Percentiles rank a stretch among this genome's conserved stretches.
Conservation (phyloP, 1,139 yeast species). For the Taphrina pruni region DNA sequence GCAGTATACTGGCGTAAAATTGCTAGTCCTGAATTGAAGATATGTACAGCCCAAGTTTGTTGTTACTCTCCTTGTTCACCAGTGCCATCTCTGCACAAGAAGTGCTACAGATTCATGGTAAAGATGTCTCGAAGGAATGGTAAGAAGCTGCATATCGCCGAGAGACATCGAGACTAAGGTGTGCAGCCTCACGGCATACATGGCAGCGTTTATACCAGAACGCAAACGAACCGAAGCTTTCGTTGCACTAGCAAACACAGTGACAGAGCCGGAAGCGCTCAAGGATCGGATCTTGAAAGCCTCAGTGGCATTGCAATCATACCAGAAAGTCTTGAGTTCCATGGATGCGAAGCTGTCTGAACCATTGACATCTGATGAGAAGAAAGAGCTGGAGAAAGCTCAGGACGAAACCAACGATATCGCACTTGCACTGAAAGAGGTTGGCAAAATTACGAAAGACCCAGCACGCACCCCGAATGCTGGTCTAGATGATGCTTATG, state of each 20-base stretch:
- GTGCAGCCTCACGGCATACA: constrained; percentile 10
- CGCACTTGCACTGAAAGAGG: constrained; percentile 10
- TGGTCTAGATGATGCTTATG: neutral
- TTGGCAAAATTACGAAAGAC: constrained; percentile 1
- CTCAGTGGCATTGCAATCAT: constrained; percentile 14
- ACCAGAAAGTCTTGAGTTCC: constrained; percentile 17
- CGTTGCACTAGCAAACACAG: constrained; percentile 9
- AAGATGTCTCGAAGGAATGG: constrained; percentile 29
- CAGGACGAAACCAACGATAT: constrained; percentile 23
- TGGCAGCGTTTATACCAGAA: constrained; percentile 28
- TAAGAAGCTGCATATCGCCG: neutral
- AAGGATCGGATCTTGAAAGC: constrained; percentile 13
- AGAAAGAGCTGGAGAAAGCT: constrained; percentile 13
- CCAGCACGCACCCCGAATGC: neutral
- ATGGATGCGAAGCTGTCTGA: constrained; percentile 21
- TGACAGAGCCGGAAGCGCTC: constrained; percentile 17
- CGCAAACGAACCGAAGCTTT: constrained; percentile 14
- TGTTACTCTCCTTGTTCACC: neutral
- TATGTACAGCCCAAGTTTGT: neutral
- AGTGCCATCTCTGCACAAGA: constrained; percentile 15
- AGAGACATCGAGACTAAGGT: neutral
- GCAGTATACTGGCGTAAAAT: no score
- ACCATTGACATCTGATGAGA: constrained; percentile 15
- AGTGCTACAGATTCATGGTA: constrained; percentile 29
- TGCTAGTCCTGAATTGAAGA: no score